Evolutionary conservation across 306 rosid species (phyloP), one percentile per base, ranked within the genome.

Genomic region (Cajanus cajan): DNA sequence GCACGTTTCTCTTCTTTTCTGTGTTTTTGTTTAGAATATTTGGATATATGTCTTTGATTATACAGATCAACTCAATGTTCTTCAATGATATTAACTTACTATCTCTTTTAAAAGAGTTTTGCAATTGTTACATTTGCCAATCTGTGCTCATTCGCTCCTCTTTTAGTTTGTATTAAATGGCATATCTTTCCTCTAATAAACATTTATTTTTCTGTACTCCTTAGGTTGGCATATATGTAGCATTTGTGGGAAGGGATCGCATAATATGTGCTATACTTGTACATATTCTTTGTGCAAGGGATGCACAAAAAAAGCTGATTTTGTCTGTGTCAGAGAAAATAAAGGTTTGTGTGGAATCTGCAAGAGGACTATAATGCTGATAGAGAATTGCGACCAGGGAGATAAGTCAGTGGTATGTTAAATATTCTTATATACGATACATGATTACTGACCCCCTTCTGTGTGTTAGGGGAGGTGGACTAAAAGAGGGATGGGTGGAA

Each of bases 191-290:
- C 34, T 66, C 48, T 31, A 33, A 25, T 22, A 24, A 70, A 6
- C 2, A 2, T 57, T 78, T 21, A 1, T 82, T 70, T 36, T 84
- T 72, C 19, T 40, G 18, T 74, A 79, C 61, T 48, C 51, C 78
- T 65, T 90, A 96, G 99, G 99, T 71, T 96, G 98, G 99, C 99
- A 96, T 88, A 86, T 93, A 78, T 96, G 99, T 31, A 96, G 87
- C 80, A 47, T 34, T 75, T 96, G 99, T 76, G 90, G 67, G 83
- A 91, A 89, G 84, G 88, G 86, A 24, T 79, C 96, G 12, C 90
- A 91, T 85, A 90, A 91, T 84, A 84, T 90, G 99, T 96, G 99
- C 88, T 96, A 91, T 58, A 96, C 97, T 14, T 96, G 99, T 85
- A 88, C 99, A 1, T 93, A 79, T 93, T 93, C 99, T 63, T 82